Evolutionary conservation across 805 yeast genomes (phyloP).

Genomic region (Candida peoriensis): DNA sequence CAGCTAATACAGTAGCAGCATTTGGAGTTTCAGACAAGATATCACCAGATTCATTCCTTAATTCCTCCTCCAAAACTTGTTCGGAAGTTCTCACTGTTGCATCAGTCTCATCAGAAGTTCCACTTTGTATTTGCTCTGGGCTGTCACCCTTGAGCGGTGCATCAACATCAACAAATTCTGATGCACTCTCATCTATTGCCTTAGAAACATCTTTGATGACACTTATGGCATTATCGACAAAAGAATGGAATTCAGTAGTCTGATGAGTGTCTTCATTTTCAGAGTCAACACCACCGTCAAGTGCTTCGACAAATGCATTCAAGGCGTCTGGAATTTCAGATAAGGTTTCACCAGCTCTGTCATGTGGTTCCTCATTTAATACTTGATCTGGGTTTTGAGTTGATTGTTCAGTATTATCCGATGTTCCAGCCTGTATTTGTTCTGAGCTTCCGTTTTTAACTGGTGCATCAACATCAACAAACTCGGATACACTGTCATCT

Average conservation of each 20-base stretch:
- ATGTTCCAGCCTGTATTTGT: too few relatives aligned
- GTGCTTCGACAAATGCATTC: not conserved
- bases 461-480: too few relatives aligned
- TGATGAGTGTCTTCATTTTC: not conserved
- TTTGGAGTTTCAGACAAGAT: too few relatives aligned
- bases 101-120: not conserved
- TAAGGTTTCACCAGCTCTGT: too few relatives aligned
- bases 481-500: not conserved
- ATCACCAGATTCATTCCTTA: too few relatives aligned
- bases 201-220: not conserved
- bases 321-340: too few relatives aligned
- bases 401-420: not conserved
- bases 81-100: too few relatives aligned
- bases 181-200: not conserved
- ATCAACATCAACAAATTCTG: too few relatives aligned
- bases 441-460: not conserved
- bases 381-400: not conserved
- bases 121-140: too few relatives aligned
- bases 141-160: not conserved
- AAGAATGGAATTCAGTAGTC: too few relatives aligned
- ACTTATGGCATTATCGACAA: too few relatives aligned
- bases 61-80: not conserved
- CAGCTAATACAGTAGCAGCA: not conserved
- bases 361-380: not conserved
- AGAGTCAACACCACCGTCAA: not conserved